Evolutionary conservation across 176 grass and related monocot species (phyloP).

Genomic region (Coix lacrymajobi): DNA sequence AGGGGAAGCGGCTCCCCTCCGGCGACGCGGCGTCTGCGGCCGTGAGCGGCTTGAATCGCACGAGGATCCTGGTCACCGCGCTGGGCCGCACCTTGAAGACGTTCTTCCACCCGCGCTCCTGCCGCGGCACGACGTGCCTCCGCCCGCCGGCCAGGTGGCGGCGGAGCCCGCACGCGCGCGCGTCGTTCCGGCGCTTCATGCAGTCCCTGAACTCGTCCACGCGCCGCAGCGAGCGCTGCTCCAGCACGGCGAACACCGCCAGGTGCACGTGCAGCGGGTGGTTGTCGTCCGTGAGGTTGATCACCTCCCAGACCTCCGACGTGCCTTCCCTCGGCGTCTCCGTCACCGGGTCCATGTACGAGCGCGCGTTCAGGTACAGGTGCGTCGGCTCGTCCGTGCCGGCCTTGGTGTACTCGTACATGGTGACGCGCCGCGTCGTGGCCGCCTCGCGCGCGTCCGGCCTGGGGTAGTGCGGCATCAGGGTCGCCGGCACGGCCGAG

Average conservation of each 20-base stretch:
- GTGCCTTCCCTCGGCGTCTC: slow-evolving; percentile 69
- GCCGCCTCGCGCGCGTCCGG: slow-evolving; percentile 18
- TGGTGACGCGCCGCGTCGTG: slow-evolving; percentile 39
- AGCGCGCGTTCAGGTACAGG: slow-evolving; percentile 71
- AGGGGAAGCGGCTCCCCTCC: slow-evolving; percentile 33
- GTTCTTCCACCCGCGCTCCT: slow-evolving; percentile 92
- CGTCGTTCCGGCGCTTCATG: slow-evolving; percentile 65
- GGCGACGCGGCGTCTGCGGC: not conserved
- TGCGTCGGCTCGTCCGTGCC: slow-evolving; percentile 74
- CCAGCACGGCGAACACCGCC: slow-evolving; percentile 45
- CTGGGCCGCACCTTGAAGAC: slow-evolving; percentile 74
- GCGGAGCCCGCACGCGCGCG: slow-evolving; percentile 23
- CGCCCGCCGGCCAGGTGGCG: slow-evolving; percentile 24
- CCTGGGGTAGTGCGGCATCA: slow-evolving; percentile 31
- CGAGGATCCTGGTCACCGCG: slow-evolving; percentile 50
- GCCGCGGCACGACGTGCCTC: slow-evolving; percentile 15
- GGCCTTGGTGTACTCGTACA: slow-evolving; percentile 78
- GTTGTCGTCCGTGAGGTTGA: slow-evolving; percentile 94
- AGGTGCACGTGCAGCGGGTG: slow-evolving; percentile 91
- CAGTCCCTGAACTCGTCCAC: slow-evolving; percentile 55
- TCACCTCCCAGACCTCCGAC: slow-evolving; percentile 77
- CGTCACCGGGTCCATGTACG: slow-evolving; percentile 70
- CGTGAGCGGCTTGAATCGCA: slow-evolving; percentile 58
- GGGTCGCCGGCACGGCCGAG: slow-evolving; percentile 29
- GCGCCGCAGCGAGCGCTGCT: slow-evolving; percentile 42